A percentile compares a stretch with the other conserved stretches of the same genome.
phyloP scores from a whole-genome alignment of 2,329 filamentous ascomycete species.

The Neocucurbitaria cava region DNA sequence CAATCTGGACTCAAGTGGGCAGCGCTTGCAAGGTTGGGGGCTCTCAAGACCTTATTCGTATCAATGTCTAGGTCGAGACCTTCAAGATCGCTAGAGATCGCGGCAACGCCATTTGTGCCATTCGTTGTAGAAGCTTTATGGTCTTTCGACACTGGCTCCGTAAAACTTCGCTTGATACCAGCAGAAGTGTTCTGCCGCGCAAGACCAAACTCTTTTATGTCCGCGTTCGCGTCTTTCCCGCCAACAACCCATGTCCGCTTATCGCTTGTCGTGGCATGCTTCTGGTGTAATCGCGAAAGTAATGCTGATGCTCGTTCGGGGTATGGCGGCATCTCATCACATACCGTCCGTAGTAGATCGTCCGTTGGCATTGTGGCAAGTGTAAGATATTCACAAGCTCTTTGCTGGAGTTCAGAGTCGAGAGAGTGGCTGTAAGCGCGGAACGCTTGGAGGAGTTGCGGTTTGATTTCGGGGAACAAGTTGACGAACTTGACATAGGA shows the following conservation, averaged over 20 bases:
- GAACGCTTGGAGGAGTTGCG: constrained; percentile 90
- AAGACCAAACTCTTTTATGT: constrained; percentile 79
- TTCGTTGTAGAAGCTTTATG: constrained; percentile 37
- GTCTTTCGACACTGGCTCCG: constrained; percentile 51
- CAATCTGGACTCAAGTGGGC: constrained; percentile 93
- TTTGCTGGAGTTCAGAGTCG: constrained; percentile 93
- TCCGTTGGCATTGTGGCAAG: constrained; percentile 87
- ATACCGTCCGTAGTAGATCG: constrained; percentile 89
- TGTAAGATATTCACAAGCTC: constrained; percentile 92
- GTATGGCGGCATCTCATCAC: constrained; percentile 98
- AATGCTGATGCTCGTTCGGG: constrained; percentile 92
- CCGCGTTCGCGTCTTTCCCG: constrained; percentile 89
- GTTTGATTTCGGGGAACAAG: constrained; percentile 97
- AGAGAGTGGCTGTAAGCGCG: constrained; percentile 91
- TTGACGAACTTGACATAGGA: constrained; percentile 99
- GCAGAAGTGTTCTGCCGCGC: constrained; percentile 68
- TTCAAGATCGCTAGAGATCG: constrained; percentile 66
- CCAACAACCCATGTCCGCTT: constrained; percentile 98
- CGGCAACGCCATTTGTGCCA: constrained; percentile 59
- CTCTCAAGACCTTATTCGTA: constrained; percentile 64
- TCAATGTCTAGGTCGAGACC: constrained; percentile 80
- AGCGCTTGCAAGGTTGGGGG: constrained; percentile 87
- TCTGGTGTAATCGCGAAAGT: constrained; percentile 90
- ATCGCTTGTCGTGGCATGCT: constrained; percentile 90
- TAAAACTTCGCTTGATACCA: constrained; percentile 87